These are phyloP conservation scores for Solanum chiquidenum DNA, from an alignment of 257 asterid species.

Conservation along the genomic window DNA sequence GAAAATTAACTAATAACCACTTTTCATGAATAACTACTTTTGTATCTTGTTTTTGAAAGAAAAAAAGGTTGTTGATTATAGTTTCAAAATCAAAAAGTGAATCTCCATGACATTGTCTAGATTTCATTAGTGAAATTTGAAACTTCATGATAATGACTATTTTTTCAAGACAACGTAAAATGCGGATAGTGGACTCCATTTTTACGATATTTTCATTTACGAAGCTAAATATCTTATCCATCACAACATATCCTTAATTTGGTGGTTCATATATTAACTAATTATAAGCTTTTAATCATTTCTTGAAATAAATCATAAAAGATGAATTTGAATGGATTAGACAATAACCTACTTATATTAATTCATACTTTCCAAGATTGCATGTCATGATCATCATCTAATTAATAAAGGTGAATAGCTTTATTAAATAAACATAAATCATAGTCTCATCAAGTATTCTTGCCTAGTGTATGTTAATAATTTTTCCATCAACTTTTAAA, in stretches of 20 bases:
- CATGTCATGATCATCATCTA: neutral
- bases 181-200: rapidly evolving
- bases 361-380: constrained; percentile 5
- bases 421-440: neutral
- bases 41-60: neutral
- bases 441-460: neutral
- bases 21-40: neutral
- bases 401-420: neutral
- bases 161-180: too few relatives aligned
- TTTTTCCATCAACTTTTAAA: neutral
- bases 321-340: neutral
- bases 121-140: neutral
- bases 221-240: neutral
- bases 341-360: neutral
- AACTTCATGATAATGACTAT: neutral
- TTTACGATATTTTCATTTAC: too few relatives aligned
- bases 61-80: neutral
- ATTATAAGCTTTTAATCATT: neutral
- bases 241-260: neutral
- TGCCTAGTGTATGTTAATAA: neutral
- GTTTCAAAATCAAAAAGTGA: neutral
- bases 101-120: neutral
- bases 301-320: neutral
- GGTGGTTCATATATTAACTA: neutral
- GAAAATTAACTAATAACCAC: neutral